Percentiles rank a stretch among this genome's conserved stretches.
These are phyloP conservation scores for Alternaria consortialis DNA, from an alignment of 2,329 filamentous ascomycete genomes.

Conservation along the genomic window DNA sequence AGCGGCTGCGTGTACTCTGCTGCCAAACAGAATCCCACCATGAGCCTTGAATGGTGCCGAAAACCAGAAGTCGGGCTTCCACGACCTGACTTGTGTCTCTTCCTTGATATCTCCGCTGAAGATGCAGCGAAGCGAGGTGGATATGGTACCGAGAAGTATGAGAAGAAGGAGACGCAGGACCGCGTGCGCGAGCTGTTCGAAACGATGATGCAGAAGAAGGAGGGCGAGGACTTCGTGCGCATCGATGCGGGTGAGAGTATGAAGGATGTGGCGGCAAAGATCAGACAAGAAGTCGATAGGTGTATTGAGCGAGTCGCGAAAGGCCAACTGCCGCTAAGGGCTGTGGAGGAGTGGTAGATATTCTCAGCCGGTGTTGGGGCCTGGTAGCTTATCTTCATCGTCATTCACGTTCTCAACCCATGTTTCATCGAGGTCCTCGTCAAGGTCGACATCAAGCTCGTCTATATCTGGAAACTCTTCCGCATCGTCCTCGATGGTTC, in stretches of 20 bases:
- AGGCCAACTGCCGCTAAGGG: conserved; percentile 29
- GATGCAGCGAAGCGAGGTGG: conserved; percentile 80
- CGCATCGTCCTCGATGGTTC: conserved; percentile 24
- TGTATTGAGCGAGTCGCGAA: conserved; percentile 40
- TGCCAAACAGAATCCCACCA: conserved; percentile 77
- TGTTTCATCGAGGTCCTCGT: conserved; percentile 48
- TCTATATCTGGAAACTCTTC: conserved; percentile 26
- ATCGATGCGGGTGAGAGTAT: conserved; percentile 64
- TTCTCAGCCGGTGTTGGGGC: not conserved
- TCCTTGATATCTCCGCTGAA: conserved; percentile 80
- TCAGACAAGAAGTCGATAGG: conserved; percentile 34
- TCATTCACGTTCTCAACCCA: conserved; percentile 46
- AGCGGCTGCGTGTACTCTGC: conserved; percentile 93
- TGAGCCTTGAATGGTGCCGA: conserved; percentile 81
- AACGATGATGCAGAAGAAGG: conserved; percentile 58
- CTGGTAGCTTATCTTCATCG: conserved; percentile 29
- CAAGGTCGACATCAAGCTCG: conserved; percentile 40
- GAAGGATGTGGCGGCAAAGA: conserved; percentile 59
- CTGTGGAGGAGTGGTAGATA: conserved; percentile 43
- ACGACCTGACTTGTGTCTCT: conserved; percentile 85
- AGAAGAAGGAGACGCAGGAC: conserved; percentile 82
- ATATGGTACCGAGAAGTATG: conserved; percentile 89
- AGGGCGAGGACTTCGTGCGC: conserved; percentile 61
- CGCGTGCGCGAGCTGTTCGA: conserved; percentile 79
- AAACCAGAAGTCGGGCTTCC: conserved; percentile 86